These are phyloP conservation scores for Dalbergia cultrata DNA, from an alignment of 306 rosid species.

Conservation along the genomic window DNA sequence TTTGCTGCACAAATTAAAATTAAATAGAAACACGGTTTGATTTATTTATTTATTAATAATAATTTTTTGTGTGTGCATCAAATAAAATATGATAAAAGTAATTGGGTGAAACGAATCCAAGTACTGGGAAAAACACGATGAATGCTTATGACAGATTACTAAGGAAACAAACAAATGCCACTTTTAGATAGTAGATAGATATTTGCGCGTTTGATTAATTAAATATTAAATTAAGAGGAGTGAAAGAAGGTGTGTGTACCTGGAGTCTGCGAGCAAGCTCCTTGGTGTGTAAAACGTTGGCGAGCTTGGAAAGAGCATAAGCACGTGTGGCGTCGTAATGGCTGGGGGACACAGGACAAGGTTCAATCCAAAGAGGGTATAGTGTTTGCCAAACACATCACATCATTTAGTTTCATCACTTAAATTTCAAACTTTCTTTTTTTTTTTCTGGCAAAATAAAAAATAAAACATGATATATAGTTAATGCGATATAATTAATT, in stretches of 20 bases:
- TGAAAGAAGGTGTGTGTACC: slow-evolving; percentile 50
- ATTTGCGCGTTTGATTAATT: background rate
- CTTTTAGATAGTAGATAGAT: slow-evolving; percentile 6
- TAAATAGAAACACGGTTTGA: background rate
- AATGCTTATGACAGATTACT: background rate
- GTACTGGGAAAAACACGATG: slow-evolving; percentile 22
- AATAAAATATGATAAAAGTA: slow-evolving; percentile 33
- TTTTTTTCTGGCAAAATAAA: too few relatives aligned
- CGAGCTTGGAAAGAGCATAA: slow-evolving; percentile 98
- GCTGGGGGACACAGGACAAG: slow-evolving; percentile 52
- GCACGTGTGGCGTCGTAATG: slow-evolving; percentile 96
- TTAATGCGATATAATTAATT: background rate
- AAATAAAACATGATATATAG: too few relatives aligned
- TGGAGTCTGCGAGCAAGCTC: slow-evolving; percentile 79
- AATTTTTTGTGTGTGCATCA: background rate
- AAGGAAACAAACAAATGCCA: slow-evolving; percentile 52
- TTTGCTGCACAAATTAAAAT: slow-evolving; percentile 59
- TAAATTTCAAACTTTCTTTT: background rate
- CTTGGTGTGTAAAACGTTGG: slow-evolving; percentile 85
- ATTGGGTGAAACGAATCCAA: slow-evolving; percentile 29
- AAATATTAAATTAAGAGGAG: slow-evolving; percentile 9
- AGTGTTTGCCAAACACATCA: slow-evolving; percentile 44
- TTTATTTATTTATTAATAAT: background rate
- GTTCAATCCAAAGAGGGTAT: slow-evolving; percentile 24
- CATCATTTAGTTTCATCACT: slow-evolving; percentile 10